Evolutionary conservation across 768 basidiomycete species (phyloP), one percentile per base, ranked within the genome.

Genomic region (Dictyophora rubrovolvata): DNA sequence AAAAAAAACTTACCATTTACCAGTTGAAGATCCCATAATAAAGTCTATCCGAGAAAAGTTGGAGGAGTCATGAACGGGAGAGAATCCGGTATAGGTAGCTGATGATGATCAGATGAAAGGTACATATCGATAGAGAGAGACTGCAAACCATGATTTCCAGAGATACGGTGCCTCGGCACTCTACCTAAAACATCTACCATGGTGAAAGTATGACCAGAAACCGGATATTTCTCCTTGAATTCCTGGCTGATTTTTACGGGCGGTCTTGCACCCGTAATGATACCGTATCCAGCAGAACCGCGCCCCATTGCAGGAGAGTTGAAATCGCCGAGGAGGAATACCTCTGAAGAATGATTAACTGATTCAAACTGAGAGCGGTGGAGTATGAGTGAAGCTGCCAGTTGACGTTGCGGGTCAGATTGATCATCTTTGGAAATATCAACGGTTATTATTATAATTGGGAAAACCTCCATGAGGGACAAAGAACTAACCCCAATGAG

Each of bases 261-360:
- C 1, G 72, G 59, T 23, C 64, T 52, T 14, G 65, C 62, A 35
- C 79, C 80, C 0, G 79, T 81, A 53, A 75, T 69, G 58, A 82
- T 77, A 18, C 71, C 66, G 67, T 82, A 82, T 10, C 79, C 81
- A 22, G 75, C 77, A 0, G 77, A 73, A 63, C 77, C 77, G 3
- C 62, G 54, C 6, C 79, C 80, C 1, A 64, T 70, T 4, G 75
- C 71, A 5, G 73, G 71, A 64, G 79, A 80, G 63, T 83, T 83
- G 63, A 83, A 80, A 67, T 83, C 81, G 0, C 80, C 81, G 0
- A 74, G 73, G 61, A 82, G 65, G 60, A 83, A 62, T 1, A 83
- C 77, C 0, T 79, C 75, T 0, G 66, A 67, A 9, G 60, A 61
- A 3, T 73, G 73, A 14, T 65, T 71, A 28, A 69, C 66, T 1